Conservation (phyloP, 306 rosid species). For the Luffa aegyptiaca region DNA sequence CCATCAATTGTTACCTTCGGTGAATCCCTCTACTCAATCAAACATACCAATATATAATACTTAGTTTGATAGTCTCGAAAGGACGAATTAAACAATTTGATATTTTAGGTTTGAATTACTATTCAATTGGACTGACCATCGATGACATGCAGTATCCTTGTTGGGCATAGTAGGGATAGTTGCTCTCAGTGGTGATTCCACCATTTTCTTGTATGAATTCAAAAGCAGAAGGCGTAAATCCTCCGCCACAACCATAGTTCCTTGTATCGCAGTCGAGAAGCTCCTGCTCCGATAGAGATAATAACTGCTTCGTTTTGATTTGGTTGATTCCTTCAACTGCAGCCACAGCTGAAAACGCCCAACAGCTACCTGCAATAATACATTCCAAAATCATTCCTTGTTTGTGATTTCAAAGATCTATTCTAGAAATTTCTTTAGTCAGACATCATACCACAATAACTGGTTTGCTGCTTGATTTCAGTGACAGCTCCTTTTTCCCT, state of each 20-base stretch:
- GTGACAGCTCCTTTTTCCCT: constrained; percentile 35
- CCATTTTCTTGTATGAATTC: constrained; percentile 21
- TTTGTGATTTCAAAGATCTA: no score
- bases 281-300: constrained; percentile 40
- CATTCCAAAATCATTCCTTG: no score
- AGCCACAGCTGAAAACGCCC: constrained; percentile 37
- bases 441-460: no score
- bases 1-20: constrained; percentile 35
- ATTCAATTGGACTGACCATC: constrained; percentile 11
- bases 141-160: constrained; percentile 16
- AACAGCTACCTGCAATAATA: constrained; percentile 27
- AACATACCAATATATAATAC: neutral
- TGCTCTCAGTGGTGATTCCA: constrained; percentile 26
- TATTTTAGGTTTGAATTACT: neutral
- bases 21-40: constrained; percentile 13
- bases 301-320: constrained; percentile 16
- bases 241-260: constrained; percentile 35
- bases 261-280: constrained; percentile 21
- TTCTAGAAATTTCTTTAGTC: no score
- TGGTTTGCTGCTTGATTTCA: neutral
- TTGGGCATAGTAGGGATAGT: constrained; percentile 24
- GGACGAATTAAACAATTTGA: no score
- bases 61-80: no score
- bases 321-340: constrained; percentile 37
- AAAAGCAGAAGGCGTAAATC: constrained; percentile 26